Conservation (phyloP, 1,139 yeast genomes). For the Lipomyces yarrowii region DNA sequence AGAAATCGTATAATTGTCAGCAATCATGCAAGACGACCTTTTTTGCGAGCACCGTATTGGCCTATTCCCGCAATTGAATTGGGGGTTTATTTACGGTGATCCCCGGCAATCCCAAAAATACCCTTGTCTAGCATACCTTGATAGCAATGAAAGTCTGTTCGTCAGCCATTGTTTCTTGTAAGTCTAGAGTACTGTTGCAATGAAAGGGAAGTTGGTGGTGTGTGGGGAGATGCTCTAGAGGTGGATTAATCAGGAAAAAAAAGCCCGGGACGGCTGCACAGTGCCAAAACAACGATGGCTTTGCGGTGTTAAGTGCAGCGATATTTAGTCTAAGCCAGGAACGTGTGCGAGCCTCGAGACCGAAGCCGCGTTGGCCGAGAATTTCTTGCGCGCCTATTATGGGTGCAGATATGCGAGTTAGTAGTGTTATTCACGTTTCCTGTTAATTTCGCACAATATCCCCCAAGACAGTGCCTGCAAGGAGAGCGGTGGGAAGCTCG, state of each 20-base stretch:
- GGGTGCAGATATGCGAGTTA: not conserved
- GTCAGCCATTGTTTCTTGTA: conserved; percentile 48
- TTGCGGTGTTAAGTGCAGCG: not conserved
- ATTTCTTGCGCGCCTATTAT: not conserved
- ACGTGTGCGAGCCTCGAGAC: not conserved
- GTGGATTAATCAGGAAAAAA: not conserved
- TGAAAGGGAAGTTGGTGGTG: not conserved
- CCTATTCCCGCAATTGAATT: not conserved
- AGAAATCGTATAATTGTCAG: conserved; percentile 9
- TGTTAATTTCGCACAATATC: too few relatives aligned
- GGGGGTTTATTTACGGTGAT: not conserved
- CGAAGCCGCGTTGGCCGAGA: not conserved
- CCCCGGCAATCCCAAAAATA: not conserved
- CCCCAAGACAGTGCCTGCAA: not conserved
- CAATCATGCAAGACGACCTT: not conserved
- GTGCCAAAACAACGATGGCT: not conserved
- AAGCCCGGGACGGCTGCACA: not conserved
- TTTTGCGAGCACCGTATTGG: not conserved
- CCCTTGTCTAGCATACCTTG: conserved; percentile 48
- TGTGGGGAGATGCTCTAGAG: not conserved
- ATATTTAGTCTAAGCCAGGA: not conserved
- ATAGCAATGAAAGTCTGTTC: conserved; percentile 99
- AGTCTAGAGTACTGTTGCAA: not conserved
- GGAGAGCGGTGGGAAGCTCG: not conserved
- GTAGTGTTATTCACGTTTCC: not conserved